Base-by-base conservation (phyloP, 1,284 basidiomycete species). In the Malassezia yamatoensis region DNA sequence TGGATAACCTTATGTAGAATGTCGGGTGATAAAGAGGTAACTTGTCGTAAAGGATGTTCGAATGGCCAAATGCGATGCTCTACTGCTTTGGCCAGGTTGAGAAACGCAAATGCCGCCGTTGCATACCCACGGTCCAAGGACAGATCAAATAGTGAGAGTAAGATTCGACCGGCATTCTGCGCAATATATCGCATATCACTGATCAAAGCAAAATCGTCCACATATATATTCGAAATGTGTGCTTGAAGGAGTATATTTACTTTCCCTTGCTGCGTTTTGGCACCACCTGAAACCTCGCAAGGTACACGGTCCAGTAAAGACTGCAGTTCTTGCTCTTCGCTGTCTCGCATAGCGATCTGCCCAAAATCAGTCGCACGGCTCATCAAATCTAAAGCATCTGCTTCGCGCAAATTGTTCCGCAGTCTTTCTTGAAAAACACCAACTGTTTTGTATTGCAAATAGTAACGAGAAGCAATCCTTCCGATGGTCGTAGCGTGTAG, bases 121-220 rank as follows among this genome's bases (percentile, higher is more conserved):
- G 90, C 90, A 87, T 88, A 96, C 72, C 90, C 89, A 62, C 83
- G 83, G 71, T 87, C 89, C 64, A 98, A 82, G 0, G 88, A 88
- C 40, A 98, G 94, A 75, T 99, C 94, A 15, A 96, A 81, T 7
- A 99, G 79, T 15, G 93, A 88, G 18, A 94, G 84, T 54, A 90
- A 82, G 66, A 99, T 96, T 62, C 94, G 87, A 7, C 87, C 90
- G 7, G 87, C 88, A 68, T 98, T 99, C 75, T 82, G 76, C 4
- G 76, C 67, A 13, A 76, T 88, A 70, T 96, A 99, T 4, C 85
- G 89, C 65, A 85, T 86, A 74, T 99, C 94, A 0, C 93, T 98
- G 2, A 98, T 86, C 49, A 99, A 79, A 9, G 94, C 94, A 74
- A 96, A 99, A 77, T 99, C 94, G 59, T 96, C 87, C 21, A 96